Base-by-base conservation (phyloP, 2,329 filamentous ascomycete genomes). In the Pleomassaria siparia region DNA sequence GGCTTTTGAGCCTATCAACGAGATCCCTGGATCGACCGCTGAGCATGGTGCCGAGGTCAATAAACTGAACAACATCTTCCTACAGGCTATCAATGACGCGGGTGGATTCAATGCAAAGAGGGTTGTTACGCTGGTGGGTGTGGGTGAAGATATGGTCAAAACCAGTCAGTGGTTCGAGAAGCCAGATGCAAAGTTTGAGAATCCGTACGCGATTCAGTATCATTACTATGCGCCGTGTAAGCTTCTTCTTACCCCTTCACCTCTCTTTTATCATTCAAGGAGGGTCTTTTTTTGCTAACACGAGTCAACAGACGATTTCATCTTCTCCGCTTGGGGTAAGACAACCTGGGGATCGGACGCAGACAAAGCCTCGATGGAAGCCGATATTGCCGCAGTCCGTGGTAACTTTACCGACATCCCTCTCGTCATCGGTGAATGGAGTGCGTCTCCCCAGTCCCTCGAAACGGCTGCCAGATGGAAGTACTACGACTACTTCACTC, bases 171-270 rank as follows among this genome's bases (percentile, higher is more conserved):
- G 76, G 74, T 84, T 84, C 55, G 64, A 75, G 49, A 66, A 66
- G 9, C 78, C 79, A 0, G 73, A 76, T 24, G 36, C 53, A 4
- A 67, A 62, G 44, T 79, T 77, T 32, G 73, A 74, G 11, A 81
- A 82, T 47, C 81, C 81, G 0, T 84, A 79, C 74, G 80, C 77
- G 0, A 73, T 84, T 24, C 81, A 84, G 59, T 83, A 81, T 59
- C 82, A 85, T 58, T 84, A 83, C 64, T 85, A 84, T 66, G 76
- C 73, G 8, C 80, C 79, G 10, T 82, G 78, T 65, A 76, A 76
- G 61, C 28, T 20, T 24, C 12, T 7, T 20, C 16, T 43, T 29
- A 15, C 13, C 36, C 15, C 33, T 20, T 20, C 12, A 6, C 33
- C n/a, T 15, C 33, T 9, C 9, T 29, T 15, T 24, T 16, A 10